These are phyloP conservation scores for Mucor mucedo DNA, from an alignment of 371 early-diverging fungal genomes.

Conservation along the genomic window DNA sequence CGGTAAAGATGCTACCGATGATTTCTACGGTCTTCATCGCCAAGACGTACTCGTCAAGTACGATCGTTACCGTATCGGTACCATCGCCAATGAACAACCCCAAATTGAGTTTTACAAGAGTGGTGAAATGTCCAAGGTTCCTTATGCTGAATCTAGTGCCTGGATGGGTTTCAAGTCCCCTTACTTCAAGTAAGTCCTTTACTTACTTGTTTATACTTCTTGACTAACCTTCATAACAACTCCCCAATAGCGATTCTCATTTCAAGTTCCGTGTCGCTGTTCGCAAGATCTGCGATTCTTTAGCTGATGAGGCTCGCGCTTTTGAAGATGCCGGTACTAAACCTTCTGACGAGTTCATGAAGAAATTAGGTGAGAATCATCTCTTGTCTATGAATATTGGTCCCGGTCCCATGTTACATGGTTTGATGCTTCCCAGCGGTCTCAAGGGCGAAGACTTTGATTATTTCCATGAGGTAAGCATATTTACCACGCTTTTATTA, in stretches of 20 bases:
- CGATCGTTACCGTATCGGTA: conserved; percentile 55
- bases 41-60: conserved; percentile 68
- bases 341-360: conserved; percentile 55
- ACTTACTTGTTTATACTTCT: neutral
- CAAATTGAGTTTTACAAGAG: conserved; percentile 34
- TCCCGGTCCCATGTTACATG: conserved; percentile 44
- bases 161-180: conserved; percentile 61
- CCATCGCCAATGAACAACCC: conserved; percentile 45
- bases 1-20: conserved; percentile 76
- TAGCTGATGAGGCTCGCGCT: conserved; percentile 44
- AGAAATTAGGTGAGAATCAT: conserved; percentile 49
- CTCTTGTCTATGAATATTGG: conserved; percentile 41
- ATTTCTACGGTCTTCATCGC: conserved; percentile 74
- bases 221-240: neutral
- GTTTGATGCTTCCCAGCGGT: conserved; percentile 51
- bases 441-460: conserved; percentile 67
- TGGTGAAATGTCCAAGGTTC: conserved; percentile 57
- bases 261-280: conserved; percentile 46
- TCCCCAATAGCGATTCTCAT: conserved; percentile 52
- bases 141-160: conserved; percentile 59
- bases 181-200: conserved; percentile 49
- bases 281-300: conserved; percentile 44
- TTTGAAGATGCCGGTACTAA: conserved; percentile 49
- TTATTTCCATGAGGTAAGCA: conserved; percentile 65
- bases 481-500: neutral